Evolutionary conservation across 495 filamentous ascomycete genomes (phyloP), one percentile per base, ranked within the genome.

Genomic region (Hyphodiscus hymeniophilus): DNA sequence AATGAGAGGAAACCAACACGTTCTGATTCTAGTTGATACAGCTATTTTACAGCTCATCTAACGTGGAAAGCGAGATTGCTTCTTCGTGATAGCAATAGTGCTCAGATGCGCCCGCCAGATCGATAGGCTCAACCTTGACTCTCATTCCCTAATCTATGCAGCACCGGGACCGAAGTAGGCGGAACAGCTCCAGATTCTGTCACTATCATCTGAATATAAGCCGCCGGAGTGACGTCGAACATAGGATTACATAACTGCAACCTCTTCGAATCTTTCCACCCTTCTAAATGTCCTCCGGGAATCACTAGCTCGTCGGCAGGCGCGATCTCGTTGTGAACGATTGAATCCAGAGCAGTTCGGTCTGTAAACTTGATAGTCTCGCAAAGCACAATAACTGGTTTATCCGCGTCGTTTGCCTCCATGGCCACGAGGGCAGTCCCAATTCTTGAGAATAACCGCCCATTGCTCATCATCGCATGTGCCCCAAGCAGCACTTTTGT

Each of bases 281-380:
- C 71, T 22, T 61, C 60, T 21, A 87, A 57, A 0, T 56, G 30
- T 17, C 60, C 26, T 7, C 47, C 51, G 22, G 57, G 48, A 22
- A 60, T 56, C 5, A 80, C 67, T 31, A 86, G 59, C 61, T 85
- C 82, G 48, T 85, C 81, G 7, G 70, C 54, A 0, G 76, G 76
- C 22, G 82, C 89, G 48, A 96, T 81, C 70, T 98, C 92, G 64
- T 98, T 97, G 43, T 83, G 81, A 18, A 92, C 89, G 52, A 98
- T 89, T 28, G 85, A 85, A 65, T 95, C 92, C 0, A 94, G 76
- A 7, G 87, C 84, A 3, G 95, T 87, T 45, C 83, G 79, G 55
- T 95, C 92, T 18, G 87, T 90, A 66, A 95, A 95, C 64, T 97
- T 98, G 69, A 98, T 79, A 2, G 84, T 89, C 71, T 98, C 91